phyloP scores from a whole-genome alignment of 2,329 filamentous ascomycete genomes.

The Alternaria gaisen region DNA sequence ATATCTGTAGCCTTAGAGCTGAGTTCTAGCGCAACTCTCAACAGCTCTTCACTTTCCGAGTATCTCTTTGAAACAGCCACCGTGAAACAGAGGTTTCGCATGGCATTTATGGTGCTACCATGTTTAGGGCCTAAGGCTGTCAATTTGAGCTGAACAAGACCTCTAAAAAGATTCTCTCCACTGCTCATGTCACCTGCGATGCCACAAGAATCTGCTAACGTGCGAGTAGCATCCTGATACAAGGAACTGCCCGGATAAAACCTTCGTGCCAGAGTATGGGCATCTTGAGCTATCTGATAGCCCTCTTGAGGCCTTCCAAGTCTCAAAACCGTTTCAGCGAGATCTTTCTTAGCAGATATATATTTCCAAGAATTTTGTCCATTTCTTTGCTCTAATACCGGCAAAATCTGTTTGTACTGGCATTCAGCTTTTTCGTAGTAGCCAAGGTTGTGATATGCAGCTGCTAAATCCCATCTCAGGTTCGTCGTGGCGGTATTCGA shows the following conservation, averaged over 20 bases:
- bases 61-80: rapidly evolving
- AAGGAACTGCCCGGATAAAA: background rate
- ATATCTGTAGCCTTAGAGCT: rapidly evolving
- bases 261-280: background rate
- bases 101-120: background rate
- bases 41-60: background rate
- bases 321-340: rapidly evolving
- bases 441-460: background rate
- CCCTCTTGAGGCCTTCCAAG: background rate
- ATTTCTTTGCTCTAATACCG: rapidly evolving
- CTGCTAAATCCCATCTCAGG: background rate
- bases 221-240: rapidly evolving
- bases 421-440: background rate
- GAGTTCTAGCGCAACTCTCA: background rate
- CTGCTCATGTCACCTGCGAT: too few relatives aligned
- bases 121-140: background rate
- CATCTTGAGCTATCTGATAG: background rate
- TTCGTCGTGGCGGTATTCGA: background rate
- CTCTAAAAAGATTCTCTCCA: background rate
- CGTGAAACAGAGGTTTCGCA: background rate
- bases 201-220: background rate
- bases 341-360: rapidly evolving
- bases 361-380: background rate
- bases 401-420: background rate
- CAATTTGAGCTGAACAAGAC: background rate